Base-by-base conservation (phyloP, 129 eudicot species). In the Tagetes patula region DNA sequence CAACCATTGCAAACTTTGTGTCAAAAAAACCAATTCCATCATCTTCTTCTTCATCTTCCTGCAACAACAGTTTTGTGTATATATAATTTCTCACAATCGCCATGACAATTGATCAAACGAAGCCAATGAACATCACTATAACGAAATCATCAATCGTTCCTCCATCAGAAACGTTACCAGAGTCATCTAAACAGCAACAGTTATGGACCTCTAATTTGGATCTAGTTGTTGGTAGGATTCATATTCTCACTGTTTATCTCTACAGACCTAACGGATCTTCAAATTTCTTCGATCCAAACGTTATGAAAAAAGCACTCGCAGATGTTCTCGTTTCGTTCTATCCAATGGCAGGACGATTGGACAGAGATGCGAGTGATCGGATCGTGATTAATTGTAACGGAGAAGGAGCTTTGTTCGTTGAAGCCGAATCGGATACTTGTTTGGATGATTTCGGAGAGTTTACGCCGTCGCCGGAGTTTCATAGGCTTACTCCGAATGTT, bases 181-280 rank as follows among this genome's bases (percentile, higher is more conserved):
- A 75, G 0, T 81, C 80, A 5, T 31, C 59, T 3, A 56, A 75
- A 47, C 75, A 68, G 66, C 77, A 75, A 47, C 75, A 68, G 66
- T 75, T 85, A 3, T 85, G 89, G 89, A 79, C 73, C 73, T 85
- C 89, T 1, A 82, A 85, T 70, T 14, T 85, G 73, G 89, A 85
- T 42, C 31, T 82, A 4, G 71, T 82, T 38, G 86, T 82, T 1
- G 82, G 82, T 3, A 62, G 84, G 11, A 71, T 79, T 37, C 89
- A 85, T 43, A 75, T 76, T 5, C 66, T 79, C 3, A 79, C 85
- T 3, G 84, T 85, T 0, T 84, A 80, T 20, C 77, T 84, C 71
- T 84, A 80, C 85, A 42, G 72, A 20, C 85, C 87, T 20, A 83
- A 71, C 3, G 84, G 81, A n/a, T 83, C 84, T 3, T 27, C 63